phyloP scores from a whole-genome alignment of 179 eudicot species.

The Silene vulgaris region DNA sequence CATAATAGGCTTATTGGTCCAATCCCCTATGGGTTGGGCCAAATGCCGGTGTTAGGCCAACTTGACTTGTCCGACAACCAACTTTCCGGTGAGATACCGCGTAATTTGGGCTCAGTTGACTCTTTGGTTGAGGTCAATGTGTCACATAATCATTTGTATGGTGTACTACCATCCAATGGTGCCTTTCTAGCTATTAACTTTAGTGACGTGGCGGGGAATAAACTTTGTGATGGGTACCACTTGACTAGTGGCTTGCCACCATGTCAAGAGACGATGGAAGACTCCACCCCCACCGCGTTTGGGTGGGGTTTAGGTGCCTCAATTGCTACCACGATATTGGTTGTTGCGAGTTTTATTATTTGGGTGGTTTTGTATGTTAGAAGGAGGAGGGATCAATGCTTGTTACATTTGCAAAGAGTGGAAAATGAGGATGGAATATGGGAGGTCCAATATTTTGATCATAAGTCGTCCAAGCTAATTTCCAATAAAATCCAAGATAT shows the following conservation, averaged over 20 bases:
- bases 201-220: slow-evolving; percentile 56
- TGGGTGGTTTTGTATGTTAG: slow-evolving; percentile 21
- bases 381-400: slow-evolving; percentile 18
- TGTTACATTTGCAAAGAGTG: slow-evolving; percentile 26
- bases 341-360: slow-evolving; percentile 12
- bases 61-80: slow-evolving; percentile 67
- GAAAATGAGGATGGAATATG: slow-evolving; percentile 50
- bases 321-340: slow-evolving; percentile 16
- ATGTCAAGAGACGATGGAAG: slow-evolving; percentile 33
- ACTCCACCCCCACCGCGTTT: slow-evolving; percentile 22
- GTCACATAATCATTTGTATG: slow-evolving; percentile 61
- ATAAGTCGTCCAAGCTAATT: slow-evolving; percentile 33
- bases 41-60: slow-evolving; percentile 69
- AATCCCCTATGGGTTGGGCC: slow-evolving; percentile 46
- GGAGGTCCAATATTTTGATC: slow-evolving; percentile 52
- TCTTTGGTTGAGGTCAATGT: slow-evolving; percentile 69
- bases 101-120: slow-evolving; percentile 44
- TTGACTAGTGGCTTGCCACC: slow-evolving; percentile 39
- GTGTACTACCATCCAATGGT: slow-evolving; percentile 60
- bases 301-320: slow-evolving; percentile 40
- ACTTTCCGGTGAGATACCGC: slow-evolving; percentile 59
- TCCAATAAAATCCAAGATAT: slow-evolving; percentile 38
- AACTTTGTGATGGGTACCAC: slow-evolving; percentile 45
- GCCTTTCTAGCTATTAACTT: slow-evolving; percentile 67
- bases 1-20: slow-evolving; percentile 49